Evolutionary conservation across 495 filamentous ascomycete genomes (phyloP).

Genomic region (Annulohypoxylon stygium): DNA sequence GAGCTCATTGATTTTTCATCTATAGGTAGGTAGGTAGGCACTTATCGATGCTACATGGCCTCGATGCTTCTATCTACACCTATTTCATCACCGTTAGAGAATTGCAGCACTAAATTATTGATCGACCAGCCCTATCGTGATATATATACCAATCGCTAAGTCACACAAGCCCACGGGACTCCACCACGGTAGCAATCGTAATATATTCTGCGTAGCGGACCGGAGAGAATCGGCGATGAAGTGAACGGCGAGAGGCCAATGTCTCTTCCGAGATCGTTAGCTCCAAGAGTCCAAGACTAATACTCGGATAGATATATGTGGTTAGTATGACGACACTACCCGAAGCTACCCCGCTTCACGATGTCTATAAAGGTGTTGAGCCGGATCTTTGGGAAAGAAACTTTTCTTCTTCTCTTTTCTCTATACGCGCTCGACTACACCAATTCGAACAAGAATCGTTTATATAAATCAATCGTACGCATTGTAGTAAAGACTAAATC

Average conservation of each 20-base stretch:
- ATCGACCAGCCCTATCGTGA: slow-evolving; percentile 26
- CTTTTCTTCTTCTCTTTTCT: slow-evolving; percentile 18
- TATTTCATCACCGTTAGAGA: slow-evolving; percentile 30
- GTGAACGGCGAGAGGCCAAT: slow-evolving; percentile 32
- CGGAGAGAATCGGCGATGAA: slow-evolving; percentile 46
- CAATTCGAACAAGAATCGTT: slow-evolving; percentile 14
- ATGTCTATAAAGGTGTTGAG: slow-evolving; percentile 39
- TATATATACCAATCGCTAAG: slow-evolving; percentile 29
- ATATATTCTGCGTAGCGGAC: slow-evolving; percentile 25
- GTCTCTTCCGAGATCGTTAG: slow-evolving; percentile 22
- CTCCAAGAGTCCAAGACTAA: slow-evolving; percentile 3
- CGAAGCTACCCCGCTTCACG: slow-evolving; percentile 46
- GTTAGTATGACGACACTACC: slow-evolving; percentile 47
- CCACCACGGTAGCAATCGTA: slow-evolving; percentile 42
- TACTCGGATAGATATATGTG: slow-evolving; percentile 19
- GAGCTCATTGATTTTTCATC: neutral
- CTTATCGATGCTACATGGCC: neutral
- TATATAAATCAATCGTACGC: slow-evolving; percentile 37
- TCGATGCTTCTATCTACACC: slow-evolving; percentile 20
- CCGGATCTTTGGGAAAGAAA: neutral
- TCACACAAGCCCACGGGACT: slow-evolving; percentile 17
- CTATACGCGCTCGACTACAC: slow-evolving; percentile 12
- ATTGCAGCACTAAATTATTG: slow-evolving; percentile 8
- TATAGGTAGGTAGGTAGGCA: slow-evolving; percentile 11
- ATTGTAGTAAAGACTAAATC: slow-evolving; percentile 30